Evolutionary conservation across 2,329 filamentous ascomycete species (phyloP).

Genomic region (Ophiognomonia clavigignenti-juglandacearum): DNA sequence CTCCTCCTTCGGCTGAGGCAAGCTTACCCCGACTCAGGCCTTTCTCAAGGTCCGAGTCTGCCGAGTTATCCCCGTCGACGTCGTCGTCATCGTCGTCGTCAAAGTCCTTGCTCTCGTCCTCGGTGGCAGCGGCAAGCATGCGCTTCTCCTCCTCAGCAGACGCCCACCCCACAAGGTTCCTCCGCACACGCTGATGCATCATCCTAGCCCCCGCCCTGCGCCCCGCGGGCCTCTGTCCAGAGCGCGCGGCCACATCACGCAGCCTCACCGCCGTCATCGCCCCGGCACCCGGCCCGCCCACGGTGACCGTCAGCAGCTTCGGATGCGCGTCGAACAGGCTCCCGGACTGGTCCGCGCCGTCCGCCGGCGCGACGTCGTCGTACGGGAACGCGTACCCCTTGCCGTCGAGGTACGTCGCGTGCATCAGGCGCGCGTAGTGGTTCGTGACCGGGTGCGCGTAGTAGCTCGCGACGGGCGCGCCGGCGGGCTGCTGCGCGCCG

Average conservation of each 20-base stretch:
- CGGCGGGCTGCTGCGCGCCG: constrained; percentile 46
- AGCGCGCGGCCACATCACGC: constrained; percentile 7
- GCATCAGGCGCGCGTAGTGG: constrained; percentile 62
- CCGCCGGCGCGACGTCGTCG: constrained; percentile 59
- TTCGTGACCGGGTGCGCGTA: constrained; percentile 55
- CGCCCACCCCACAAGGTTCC: constrained; percentile 1
- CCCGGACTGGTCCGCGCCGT: constrained; percentile 56
- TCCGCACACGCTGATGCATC: neutral
- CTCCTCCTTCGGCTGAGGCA: too few relatives aligned
- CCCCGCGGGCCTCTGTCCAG: constrained; percentile 5
- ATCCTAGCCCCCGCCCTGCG: neutral
- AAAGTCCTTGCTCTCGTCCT: too few relatives aligned
- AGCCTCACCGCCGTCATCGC: constrained; percentile 5
- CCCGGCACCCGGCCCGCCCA: constrained; percentile 41
- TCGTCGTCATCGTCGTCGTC: neutral
- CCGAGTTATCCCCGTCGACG: constrained; percentile 1
- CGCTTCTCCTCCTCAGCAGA: constrained; percentile 13
- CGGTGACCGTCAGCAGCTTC: constrained; percentile 47
- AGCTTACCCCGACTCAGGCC: constrained; percentile 9
- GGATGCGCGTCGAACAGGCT: constrained; percentile 55
- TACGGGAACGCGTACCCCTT: constrained; percentile 68
- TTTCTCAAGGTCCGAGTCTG: constrained; percentile 15
- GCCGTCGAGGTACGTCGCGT: constrained; percentile 53
- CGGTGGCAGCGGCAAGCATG: neutral
- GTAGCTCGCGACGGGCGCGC: constrained; percentile 43